Base-by-base conservation (phyloP, 2,329 filamentous ascomycete genomes). In the Juglanconis sp. region DNA sequence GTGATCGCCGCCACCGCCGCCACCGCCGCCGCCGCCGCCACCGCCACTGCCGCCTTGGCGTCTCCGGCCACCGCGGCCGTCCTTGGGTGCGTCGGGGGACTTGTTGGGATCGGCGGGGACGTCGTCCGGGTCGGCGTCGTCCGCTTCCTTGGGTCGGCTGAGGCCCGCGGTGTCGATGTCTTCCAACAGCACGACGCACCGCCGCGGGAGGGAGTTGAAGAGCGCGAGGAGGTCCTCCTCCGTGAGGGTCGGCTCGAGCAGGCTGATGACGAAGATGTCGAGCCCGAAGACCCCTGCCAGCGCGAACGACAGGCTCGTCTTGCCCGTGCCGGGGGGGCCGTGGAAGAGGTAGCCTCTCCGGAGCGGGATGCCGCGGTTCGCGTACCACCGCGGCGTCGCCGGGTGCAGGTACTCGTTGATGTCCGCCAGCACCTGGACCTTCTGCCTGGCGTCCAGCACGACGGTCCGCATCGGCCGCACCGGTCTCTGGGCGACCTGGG, bases 361-460 rank as follows among this genome's bases (percentile, higher is more conserved):
- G 56, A 93, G 86, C 0, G 90, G 90, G 35, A 94, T 91, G 0
- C 90, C 90, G 2, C 89, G 80, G 52, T 86, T 86, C 0, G 88
- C 85, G 68, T 94, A 94, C 88, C 89, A 94, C 9, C 81, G 79
- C 1, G 86, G 83, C 0, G 86, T 90, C 1, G 80, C 76, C 0
- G 90, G 89, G 57, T 91, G 85, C 0, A 95, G 78, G 64, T 91
- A 94, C 66, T 92, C 89, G 65, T 90, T 90, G 68, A 94, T 87
- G 67, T 95, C 91, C 32, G 77, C 76, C 9, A 93, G 74, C 3
- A 94, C 79, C 36, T 80, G 78, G 1, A 81, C 76, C 72, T 93
- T 94, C 68, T 90, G 83, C 50, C 79, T 72, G 8, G 80, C 76
- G 64, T 91, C 88, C 4, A 95, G 79, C 2, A 92, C 87, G 1